Evolutionary conservation across 306 rosid species (phyloP), one percentile per base, ranked within the genome.

Genomic region (Casuarina glauca): DNA sequence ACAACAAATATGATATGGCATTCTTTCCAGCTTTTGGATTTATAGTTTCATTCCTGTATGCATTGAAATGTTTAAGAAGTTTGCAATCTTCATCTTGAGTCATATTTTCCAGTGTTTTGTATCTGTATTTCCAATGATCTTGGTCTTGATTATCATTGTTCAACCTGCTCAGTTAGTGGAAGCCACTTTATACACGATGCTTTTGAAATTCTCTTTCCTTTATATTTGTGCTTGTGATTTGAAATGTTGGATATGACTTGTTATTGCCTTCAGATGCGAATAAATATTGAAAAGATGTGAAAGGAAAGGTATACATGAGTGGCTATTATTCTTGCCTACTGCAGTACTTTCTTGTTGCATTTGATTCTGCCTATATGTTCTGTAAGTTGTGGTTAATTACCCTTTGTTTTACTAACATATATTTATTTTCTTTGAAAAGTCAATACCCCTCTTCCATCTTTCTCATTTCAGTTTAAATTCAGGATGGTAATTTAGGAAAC

Each of bases 141-240:
- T 79, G 78, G 75, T 62, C 77, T 72, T 73, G 78, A 49, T 19
- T 52, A 38, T 72, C 75, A 60, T 69, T 15, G 9, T 4, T 53
- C 26, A 76, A 64, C 52, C 54, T 52, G 58, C 79, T 53, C 39
- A 69, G 53, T 16, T 49, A 82, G 62, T 51, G 10, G 43, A 26
- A 68, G 46, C 48, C 3, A 1, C 69, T 36, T 62, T 2, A 61
- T 7, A 74, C 45, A 57, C 44, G 50, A 74, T 69, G 46, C 80
- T 80, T 43, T 77, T 74, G 49, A 67, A 42, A 69, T 77, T 60
- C 45, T 64, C 10, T 15, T 36, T 36, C 69, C 44, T 36, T 35
- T 9, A 62, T 16, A 62, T 35, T 36, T 36, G 69, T 62, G 69
- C 69, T 11, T 36, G 57, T 69, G 43, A 43, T 63, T 26, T 11